Evolutionary conservation across 768 basidiomycete species (phyloP), one percentile per base, ranked within the genome.

Genomic region (Lactarius vividus): DNA sequence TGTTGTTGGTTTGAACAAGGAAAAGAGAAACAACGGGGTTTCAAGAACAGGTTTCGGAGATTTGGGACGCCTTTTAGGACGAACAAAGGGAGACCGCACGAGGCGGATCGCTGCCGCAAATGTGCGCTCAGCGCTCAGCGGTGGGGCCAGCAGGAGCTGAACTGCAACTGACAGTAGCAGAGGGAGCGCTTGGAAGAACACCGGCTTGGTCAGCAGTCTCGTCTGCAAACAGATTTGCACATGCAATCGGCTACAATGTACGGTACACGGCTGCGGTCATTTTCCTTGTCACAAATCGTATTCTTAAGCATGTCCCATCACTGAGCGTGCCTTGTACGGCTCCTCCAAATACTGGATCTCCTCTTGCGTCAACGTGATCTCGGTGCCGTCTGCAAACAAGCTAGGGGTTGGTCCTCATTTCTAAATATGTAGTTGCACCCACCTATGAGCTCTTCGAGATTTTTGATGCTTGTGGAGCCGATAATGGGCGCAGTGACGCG

Each of bases 361-460:
- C 2, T 62, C 68, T 6, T 69, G 61, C 16, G 60, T 62, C 56
- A 69, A 55, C 10, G 56, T 59, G 31, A 66, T 16, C 16, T 69
- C 57, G 23, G 61, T 40, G 5, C 46, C 68, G 49, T 59, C 68
- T 67, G 44, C 37, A 26, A 28, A 11, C 37, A 58, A 9, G 16
- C 18, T 6, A 59, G n/a, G 23, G 4, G 23, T 49, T n/a, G 16
- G 11, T 18, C 20, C 35, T 23, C 31, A 46, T 49, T 11, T 46
- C 23, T 33, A 2, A 13, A 15, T 5, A 49, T 49, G 23, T 49
- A 1, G 26, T 2, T 37, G 55, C 39, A 66, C 68, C 31, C n/a
- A 69, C 65, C 53, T 28, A 69, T 67, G 23, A 69, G 61, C 3
- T 69, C 65, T 18, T 69, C 60, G 7, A 69, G 61, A n/a, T 69